phyloP scores from a whole-genome alignment of 495 filamentous ascomycete genomes.

The Penicillium steckii region DNA sequence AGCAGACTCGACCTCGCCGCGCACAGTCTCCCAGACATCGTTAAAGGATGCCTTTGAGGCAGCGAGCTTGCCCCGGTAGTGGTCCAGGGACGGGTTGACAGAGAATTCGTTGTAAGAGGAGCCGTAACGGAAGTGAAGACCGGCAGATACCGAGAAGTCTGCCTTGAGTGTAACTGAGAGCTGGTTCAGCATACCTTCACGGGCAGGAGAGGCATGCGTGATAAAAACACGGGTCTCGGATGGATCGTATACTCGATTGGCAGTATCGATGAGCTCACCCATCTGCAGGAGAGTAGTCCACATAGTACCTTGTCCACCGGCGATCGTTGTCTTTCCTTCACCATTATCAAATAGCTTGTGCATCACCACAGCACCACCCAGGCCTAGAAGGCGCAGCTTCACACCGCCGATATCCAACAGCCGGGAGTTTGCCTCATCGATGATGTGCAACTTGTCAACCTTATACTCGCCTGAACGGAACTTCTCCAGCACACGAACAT shows the following conservation, averaged over 20 bases:
- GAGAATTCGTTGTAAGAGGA: constrained; percentile 99
- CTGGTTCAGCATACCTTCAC: constrained; percentile 96
- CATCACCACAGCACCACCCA: constrained; percentile 98
- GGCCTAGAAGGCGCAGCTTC: constrained; percentile 88
- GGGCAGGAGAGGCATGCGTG: constrained; percentile 94
- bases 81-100: constrained; percentile 96
- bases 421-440: constrained; percentile 95
- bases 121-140: constrained; percentile 97
- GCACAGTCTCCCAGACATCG: constrained; percentile 99
- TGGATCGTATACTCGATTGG: constrained; percentile 96
- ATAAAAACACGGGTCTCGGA: constrained; percentile 98
- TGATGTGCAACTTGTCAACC: constrained; percentile 94
- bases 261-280: constrained; percentile 97
- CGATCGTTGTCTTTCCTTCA: constrained; percentile 96
- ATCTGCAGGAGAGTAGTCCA: constrained; percentile 99
- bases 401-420: constrained; percentile 92
- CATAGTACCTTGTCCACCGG: constrained; percentile 98
- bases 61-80: constrained; percentile 99
- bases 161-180: constrained; percentile 96
- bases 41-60: constrained; percentile 98
- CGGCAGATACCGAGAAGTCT: constrained; percentile 97
- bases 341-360: constrained; percentile 99
- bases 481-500: constrained; percentile 96
- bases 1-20: constrained; percentile 88
- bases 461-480: constrained; percentile 98